These are phyloP conservation scores for Elsinoe batatas DNA, from an alignment of 2,329 filamentous ascomycete species.

Conservation along the genomic window DNA sequence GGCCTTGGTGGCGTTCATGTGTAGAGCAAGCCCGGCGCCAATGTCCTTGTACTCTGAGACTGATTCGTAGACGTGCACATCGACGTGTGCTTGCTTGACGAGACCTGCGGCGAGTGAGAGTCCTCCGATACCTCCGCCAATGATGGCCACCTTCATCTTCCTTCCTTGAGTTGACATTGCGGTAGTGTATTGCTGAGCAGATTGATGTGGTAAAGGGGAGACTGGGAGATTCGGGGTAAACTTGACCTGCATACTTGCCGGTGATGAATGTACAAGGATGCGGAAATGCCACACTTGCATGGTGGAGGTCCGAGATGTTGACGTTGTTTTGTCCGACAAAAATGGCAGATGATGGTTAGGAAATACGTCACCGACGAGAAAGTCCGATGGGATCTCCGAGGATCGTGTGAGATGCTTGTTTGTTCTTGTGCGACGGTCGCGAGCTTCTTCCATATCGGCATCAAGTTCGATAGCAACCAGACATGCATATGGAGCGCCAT, in stretches of 20 bases:
- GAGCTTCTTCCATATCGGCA: background rate
- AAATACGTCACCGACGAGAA: background rate
- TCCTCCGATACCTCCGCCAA: constrained; percentile 44
- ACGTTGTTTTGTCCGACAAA: background rate
- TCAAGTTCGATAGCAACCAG: background rate
- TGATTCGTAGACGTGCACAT: constrained; percentile 43
- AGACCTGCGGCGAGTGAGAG: constrained; percentile 41
- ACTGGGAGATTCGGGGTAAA: background rate
- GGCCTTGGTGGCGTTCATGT: constrained; percentile 45
- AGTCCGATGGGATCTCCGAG: constrained; percentile 4
- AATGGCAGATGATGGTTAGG: background rate
- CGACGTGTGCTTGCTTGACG: constrained; percentile 31
- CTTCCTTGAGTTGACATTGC: constrained; percentile 14
- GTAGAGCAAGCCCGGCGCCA: constrained; percentile 41
- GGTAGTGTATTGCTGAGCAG: background rate
- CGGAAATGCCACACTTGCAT: background rate
- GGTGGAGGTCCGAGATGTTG: constrained; percentile 8
- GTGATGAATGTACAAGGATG: background rate
- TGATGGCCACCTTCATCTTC: constrained; percentile 37
- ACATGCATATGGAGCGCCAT: background rate
- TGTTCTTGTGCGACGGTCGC: background rate
- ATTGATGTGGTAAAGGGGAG: background rate
- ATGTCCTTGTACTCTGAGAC: constrained; percentile 39
- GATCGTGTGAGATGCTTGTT: background rate
- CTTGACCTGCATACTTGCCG: background rate